Conservation (phyloP, 257 asterid genomes). For the Striga asiatica region DNA sequence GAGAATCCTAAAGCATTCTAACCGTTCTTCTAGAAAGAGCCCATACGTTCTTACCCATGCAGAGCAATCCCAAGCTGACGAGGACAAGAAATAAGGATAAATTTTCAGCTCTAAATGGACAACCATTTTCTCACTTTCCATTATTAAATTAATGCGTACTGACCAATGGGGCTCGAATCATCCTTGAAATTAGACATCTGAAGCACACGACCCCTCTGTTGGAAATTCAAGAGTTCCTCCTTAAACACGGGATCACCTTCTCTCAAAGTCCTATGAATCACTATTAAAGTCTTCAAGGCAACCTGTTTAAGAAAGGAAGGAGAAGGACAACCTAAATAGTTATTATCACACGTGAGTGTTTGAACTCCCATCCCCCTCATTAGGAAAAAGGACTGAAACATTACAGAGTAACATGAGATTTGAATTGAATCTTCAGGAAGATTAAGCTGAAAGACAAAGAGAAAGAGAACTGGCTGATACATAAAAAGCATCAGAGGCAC, state of each 20-base stretch:
- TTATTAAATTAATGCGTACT: constrained; percentile 9
- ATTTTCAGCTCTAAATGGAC: neutral
- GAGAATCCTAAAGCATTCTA: constrained; percentile 73
- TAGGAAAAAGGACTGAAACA: neutral
- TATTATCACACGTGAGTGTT: no score
- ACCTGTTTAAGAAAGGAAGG: constrained; percentile 36
- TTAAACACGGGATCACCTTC: constrained; percentile 91
- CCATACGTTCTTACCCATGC: constrained; percentile 93
- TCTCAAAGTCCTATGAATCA: constrained; percentile 73
- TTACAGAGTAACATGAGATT: neutral
- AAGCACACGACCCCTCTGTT: constrained; percentile 72
- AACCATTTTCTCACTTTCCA: constrained; percentile 2
- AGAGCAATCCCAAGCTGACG: constrained; percentile 94
- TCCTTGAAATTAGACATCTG: constrained; percentile 91
- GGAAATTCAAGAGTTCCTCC: constrained; percentile 76
- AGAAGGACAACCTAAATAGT: neutral
- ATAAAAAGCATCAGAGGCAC: neutral
- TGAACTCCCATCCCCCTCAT: no score
- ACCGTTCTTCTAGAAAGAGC: constrained; percentile 82
- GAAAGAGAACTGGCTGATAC: neutral
- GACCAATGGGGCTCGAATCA: constrained; percentile 85
- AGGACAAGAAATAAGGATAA: constrained; percentile 4
- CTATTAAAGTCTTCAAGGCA: constrained; percentile 77
- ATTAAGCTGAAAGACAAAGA: neutral
- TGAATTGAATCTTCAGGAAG: neutral